Base-by-base conservation (phyloP, 441 rosid species). In the Gossypium aridum region DNA sequence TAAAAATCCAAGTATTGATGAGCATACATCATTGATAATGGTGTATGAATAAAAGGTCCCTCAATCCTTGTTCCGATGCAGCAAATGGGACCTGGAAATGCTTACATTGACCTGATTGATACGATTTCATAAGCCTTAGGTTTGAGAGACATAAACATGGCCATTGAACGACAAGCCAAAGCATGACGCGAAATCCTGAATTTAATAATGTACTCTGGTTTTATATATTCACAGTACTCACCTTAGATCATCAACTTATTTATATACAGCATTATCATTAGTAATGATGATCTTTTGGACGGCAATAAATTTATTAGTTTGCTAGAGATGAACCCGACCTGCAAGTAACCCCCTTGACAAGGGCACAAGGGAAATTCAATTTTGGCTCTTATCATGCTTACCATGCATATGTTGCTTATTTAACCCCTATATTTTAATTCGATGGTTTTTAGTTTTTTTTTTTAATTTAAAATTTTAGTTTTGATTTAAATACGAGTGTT, bases 181-280 rank as follows among this genome's bases (percentile, higher is more conserved):
- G 75, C 88, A 81, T 55, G 86, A 85, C 75, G 76, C 10, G 82
- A 77, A 79, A 81, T 76, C 74, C 69, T 34, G 4, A 68, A 74
- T 19, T 31, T 53, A 66, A 69, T 69, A 73, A 74, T 75, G 74
- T 17, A 71, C 63, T 82, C 43, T 64, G 69, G 28, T 60, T 76
- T 34, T 7, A 28, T 65, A 10, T 43, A 20, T 28, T 47, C 56
- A 66, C 53, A 19, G 31, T 66, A 43, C 55, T 3, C 2, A 26
- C 3, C 20, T 62, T 16, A 64, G 49, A 25, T 47, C 25, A 68
- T 26, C 10, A 22, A 47, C 7, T 23, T 47, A 68, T 26, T 25
- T 7, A 23, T 16, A 3, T n/a, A n/a, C 55, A 4, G 1, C 10
- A 7, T 2, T 25, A 26, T 51, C 61, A 26, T 69, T 51, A 53